These are phyloP conservation scores for Lipomyces anomalus DNA, from an alignment of 805 yeast genomes.

Conservation along the genomic window DNA sequence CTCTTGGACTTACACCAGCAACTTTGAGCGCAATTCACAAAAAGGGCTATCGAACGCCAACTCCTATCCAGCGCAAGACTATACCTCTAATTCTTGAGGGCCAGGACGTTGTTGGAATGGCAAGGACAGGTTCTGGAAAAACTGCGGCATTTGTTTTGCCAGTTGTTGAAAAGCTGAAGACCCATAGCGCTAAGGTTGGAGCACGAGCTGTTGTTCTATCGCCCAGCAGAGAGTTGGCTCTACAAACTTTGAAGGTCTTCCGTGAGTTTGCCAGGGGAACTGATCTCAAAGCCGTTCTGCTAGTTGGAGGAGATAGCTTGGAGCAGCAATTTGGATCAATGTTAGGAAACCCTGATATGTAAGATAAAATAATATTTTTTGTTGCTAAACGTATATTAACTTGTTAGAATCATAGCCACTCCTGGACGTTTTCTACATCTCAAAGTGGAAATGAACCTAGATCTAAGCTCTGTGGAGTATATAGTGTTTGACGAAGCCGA, in stretches of 20 bases:
- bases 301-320: conserved; percentile 98
- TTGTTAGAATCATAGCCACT: conserved; percentile 69
- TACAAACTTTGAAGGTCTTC: conserved; percentile 83
- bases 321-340: conserved; percentile 92
- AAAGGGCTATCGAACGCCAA: conserved; percentile 91
- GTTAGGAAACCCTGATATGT: conserved; percentile 89
- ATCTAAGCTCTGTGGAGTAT: conserved; percentile 75
- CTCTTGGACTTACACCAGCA: conserved; percentile 60
- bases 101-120: conserved; percentile 98
- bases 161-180: conserved; percentile 73
- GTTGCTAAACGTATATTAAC: not conserved
- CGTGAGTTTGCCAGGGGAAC: conserved; percentile 83
- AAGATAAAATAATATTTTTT: not conserved
- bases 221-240: conserved; percentile 93
- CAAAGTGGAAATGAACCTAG: conserved; percentile 90
- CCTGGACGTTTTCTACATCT: conserved; percentile 97
- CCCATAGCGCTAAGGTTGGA: conserved; percentile 77
- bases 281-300: conserved; percentile 68
- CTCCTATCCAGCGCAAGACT: conserved; percentile 96
- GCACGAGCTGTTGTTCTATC: conserved; percentile 82
- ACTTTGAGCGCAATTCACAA: conserved; percentile 63
- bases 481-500: conserved; percentile 97
- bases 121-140: conserved; percentile 98
- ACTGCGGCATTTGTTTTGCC: conserved; percentile 96
- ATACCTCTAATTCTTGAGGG: conserved; percentile 82